phyloP scores from a whole-genome alignment of 345 rosid genomes.

The Melastoma malabathricum region DNA sequence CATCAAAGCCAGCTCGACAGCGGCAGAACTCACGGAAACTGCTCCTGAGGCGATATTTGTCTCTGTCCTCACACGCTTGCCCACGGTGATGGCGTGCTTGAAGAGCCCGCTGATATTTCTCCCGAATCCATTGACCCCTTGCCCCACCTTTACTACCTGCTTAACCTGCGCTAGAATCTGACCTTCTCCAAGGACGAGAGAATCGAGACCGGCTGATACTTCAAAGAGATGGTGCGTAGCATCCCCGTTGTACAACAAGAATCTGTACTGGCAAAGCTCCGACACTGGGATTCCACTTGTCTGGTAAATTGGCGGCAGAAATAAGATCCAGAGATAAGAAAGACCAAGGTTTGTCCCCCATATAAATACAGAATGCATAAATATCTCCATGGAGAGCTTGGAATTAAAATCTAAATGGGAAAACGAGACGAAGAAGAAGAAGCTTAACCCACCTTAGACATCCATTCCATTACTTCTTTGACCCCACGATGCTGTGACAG shows the following conservation, averaged over 20 bases:
- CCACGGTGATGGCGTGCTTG: constrained; percentile 35
- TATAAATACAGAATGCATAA: too few relatives aligned
- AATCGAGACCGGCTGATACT: constrained; percentile 45
- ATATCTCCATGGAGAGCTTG: too few relatives aligned
- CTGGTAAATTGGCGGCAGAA: constrained; percentile 11
- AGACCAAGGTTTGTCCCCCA: too few relatives aligned
- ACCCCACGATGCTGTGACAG: constrained; percentile 45
- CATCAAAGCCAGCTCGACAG: constrained; percentile 37
- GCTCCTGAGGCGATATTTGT: constrained; percentile 38
- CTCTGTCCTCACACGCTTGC: constrained; percentile 38
- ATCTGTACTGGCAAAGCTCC: constrained; percentile 34
- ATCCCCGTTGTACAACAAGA: constrained; percentile 32
- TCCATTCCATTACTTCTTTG: constrained; percentile 44
- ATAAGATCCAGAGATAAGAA: not conserved
- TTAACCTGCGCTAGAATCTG: constrained; percentile 44
- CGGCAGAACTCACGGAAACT: constrained; percentile 38
- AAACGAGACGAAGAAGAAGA: not conserved
- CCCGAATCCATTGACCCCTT: constrained; percentile 39
- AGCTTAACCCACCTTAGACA: constrained; percentile 28
- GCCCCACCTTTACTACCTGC: constrained; percentile 40
- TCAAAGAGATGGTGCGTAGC: constrained; percentile 38
- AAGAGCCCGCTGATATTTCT: constrained; percentile 38
- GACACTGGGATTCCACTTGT: constrained; percentile 34
- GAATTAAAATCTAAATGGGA: too few relatives aligned
- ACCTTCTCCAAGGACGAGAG: constrained; percentile 39